Evolutionary conservation across 1,284 basidiomycete species (phyloP).

Genomic region (Rhizoctonia solani): DNA sequence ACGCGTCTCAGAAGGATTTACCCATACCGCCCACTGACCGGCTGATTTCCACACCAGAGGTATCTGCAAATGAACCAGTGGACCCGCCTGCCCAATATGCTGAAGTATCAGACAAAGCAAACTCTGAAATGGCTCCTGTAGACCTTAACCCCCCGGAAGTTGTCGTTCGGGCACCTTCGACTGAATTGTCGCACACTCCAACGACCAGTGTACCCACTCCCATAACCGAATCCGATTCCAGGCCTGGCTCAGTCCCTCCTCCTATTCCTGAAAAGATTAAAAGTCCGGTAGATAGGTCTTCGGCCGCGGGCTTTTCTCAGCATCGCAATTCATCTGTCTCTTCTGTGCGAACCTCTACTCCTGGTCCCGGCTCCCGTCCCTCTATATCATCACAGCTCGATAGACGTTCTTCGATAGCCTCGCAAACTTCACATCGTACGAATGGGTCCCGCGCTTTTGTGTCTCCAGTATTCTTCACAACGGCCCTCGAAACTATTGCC

Average conservation of each 20-base stretch:
- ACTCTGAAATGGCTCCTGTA: neutral
- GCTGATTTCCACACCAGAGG: neutral
- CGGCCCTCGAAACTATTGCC: conserved; percentile 85
- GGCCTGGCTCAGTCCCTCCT: conserved; percentile 5
- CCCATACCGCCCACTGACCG: conserved; percentile 8
- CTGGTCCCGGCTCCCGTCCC: conserved; percentile 13
- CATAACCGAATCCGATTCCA: neutral
- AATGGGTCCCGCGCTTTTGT: conserved; percentile 31
- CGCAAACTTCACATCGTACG: conserved; percentile 11
- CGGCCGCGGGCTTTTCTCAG: conserved; percentile 14
- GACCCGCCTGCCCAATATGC: neutral
- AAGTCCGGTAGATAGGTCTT: conserved; percentile 19
- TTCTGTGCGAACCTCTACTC: conserved; percentile 31
- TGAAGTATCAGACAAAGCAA: neutral
- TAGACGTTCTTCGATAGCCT: conserved; percentile 6
- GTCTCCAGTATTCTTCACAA: conserved; percentile 62
- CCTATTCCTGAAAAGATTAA: conserved; percentile 25
- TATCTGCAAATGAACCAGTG: conserved; percentile 6
- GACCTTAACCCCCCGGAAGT: conserved; percentile 18
- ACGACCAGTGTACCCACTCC: neutral
- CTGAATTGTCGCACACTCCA: neutral
- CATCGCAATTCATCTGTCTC: conserved; percentile 27
- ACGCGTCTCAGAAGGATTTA: conserved; percentile 28
- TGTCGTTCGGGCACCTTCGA: conserved; percentile 25
- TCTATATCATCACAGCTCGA: conserved; percentile 13